These are phyloP conservation scores for Lactarius hatsudake DNA, from an alignment of 768 basidiomycete species.

Conservation along the genomic window DNA sequence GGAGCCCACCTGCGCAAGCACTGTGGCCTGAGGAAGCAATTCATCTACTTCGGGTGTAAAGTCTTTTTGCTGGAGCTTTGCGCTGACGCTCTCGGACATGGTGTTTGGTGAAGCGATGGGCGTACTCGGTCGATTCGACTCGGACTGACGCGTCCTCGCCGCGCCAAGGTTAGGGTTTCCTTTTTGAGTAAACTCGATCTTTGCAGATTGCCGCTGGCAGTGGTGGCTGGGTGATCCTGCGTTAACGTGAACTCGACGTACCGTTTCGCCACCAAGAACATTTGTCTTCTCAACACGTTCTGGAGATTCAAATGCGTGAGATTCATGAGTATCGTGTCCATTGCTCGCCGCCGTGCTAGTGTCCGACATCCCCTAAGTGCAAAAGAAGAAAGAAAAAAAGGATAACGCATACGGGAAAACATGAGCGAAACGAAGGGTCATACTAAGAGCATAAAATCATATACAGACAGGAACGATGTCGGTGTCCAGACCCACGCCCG, in stretches of 20 bases:
- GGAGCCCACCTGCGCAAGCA: constrained; percentile 64
- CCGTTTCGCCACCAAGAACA: neutral
- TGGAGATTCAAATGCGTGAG: constrained; percentile 32
- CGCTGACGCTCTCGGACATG: constrained; percentile 59
- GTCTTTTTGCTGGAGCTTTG: constrained; percentile 82
- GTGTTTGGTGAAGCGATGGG: constrained; percentile 34
- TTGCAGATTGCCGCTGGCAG: neutral
- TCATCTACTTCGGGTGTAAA: constrained; percentile 80
- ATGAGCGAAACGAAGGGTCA: constrained; percentile 21
- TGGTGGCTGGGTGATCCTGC: neutral
- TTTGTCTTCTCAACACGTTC: neutral
- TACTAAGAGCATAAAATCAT: constrained; percentile 40
- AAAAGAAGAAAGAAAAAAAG: constrained; percentile 25
- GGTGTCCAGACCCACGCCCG: constrained; percentile 28
- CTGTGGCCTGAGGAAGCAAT: constrained; percentile 64
- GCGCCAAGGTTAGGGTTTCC: constrained; percentile 26
- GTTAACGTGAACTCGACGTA: neutral
- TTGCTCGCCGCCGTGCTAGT: constrained; percentile 15
- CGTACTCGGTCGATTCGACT: neutral
- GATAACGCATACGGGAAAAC: constrained; percentile 27
- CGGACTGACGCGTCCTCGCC: constrained; percentile 38
- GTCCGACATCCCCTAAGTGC: constrained; percentile 18
- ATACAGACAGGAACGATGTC: constrained; percentile 48
- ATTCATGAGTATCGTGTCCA: constrained; percentile 43
- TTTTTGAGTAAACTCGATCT: constrained; percentile 16